Evolutionary conservation across 768 basidiomycete genomes (phyloP).

Genomic region (Lentinula guzmanii): DNA sequence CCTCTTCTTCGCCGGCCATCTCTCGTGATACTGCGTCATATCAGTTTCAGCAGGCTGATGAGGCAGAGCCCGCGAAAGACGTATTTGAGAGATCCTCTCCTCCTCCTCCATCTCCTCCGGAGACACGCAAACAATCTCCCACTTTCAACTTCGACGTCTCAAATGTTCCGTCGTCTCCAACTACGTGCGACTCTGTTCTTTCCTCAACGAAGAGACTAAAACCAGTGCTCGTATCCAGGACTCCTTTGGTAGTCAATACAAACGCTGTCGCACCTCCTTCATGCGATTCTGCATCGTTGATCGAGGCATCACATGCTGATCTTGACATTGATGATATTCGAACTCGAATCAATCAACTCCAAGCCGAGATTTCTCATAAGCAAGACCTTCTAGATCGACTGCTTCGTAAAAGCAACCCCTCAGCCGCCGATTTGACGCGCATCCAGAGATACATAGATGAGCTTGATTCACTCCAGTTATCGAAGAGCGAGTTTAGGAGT

Average conservation of each 20-base stretch:
- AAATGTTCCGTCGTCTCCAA: not conserved
- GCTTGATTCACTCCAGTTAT: not conserved
- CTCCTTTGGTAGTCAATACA: not conserved
- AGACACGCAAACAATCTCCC: not conserved
- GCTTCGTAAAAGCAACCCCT: not conserved
- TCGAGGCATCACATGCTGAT: not conserved
- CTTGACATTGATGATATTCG: not conserved
- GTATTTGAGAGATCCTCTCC: not conserved
- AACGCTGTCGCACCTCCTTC: not conserved
- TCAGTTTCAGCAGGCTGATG: not conserved
- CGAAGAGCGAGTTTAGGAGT: not conserved
- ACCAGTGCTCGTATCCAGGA: not conserved
- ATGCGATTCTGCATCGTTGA: not conserved
- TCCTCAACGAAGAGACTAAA: not conserved
- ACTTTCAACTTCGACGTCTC: not conserved
- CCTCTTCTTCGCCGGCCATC: not conserved
- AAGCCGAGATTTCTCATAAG: not conserved
- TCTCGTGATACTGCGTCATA: not conserved
- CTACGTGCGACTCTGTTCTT: not conserved
- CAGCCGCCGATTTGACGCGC: not conserved
- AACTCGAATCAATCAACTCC: not conserved
- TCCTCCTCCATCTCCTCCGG: not conserved
- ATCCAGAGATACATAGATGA: not conserved
- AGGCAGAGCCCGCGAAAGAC: not conserved
- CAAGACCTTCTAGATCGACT: not conserved